A percentile compares a stretch with the other conserved stretches of the same genome.
Evolutionary conservation across 345 rosid species (phyloP).

Genomic region (Boechera retrofracta): DNA sequence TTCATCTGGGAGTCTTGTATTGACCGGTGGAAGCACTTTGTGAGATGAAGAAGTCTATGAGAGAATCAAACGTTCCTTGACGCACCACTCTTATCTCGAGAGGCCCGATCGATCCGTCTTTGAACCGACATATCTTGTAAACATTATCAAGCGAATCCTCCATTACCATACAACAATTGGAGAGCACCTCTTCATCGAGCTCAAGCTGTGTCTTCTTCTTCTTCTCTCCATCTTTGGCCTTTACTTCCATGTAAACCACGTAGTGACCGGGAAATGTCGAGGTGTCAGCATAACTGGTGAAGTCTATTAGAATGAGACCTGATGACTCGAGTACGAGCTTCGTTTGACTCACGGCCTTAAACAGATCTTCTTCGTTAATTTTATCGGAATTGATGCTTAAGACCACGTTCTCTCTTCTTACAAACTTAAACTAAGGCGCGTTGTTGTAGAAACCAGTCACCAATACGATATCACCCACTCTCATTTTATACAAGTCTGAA

Average conservation of each 20-base stretch:
- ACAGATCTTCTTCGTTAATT: constrained; percentile 85
- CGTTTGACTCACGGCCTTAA: constrained; percentile 68
- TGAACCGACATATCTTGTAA: constrained; percentile 73
- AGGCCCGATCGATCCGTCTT: constrained; percentile 75
- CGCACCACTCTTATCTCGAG: constrained; percentile 80
- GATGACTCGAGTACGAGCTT: constrained; percentile 58
- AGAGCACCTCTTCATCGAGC: constrained; percentile 55
- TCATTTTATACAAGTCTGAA: constrained; percentile 75
- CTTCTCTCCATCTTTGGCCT: constrained; percentile 26
- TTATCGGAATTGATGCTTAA: constrained; percentile 83
- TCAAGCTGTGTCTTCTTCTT: neutral
- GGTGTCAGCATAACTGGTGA: constrained; percentile 77
- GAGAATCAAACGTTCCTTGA: constrained; percentile 71
- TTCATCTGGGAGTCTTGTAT: constrained; percentile 93
- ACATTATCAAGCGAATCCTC: constrained; percentile 80
- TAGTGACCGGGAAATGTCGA: constrained; percentile 85
- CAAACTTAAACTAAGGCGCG: constrained; percentile 83
- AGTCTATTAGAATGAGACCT: constrained; percentile 64
- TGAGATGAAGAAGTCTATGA: constrained; percentile 82
- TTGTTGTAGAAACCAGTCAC: constrained; percentile 83
- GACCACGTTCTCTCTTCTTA: constrained; percentile 76
- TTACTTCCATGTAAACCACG: constrained; percentile 77
- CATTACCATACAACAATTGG: constrained; percentile 64
- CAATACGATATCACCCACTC: constrained; percentile 85
- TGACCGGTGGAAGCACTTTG: constrained; percentile 89